Evolutionary conservation across 2,329 filamentous ascomycete genomes (phyloP), one percentile per base, ranked within the genome.

Genomic region (Penicillium griseofulvum): DNA sequence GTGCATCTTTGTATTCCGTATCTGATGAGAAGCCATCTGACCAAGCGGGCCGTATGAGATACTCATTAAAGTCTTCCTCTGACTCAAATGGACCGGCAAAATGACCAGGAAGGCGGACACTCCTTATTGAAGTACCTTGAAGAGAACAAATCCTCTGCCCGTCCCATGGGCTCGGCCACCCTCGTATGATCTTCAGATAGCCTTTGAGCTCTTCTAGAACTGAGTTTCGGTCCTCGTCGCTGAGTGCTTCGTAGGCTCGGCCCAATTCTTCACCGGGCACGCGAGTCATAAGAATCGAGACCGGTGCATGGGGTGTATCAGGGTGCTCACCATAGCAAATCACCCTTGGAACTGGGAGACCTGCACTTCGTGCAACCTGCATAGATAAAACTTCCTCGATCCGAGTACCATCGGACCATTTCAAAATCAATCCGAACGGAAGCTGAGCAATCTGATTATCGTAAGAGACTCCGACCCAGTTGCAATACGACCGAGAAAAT

Each of bases 221-320:
- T 14, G 60, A 68, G 5, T 65, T 55, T 52, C 61, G 61, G 17
- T 72, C 68, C 33, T 67, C 41, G 36, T 55, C 51, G 31, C 48
- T 69, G 14, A 75, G 64, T 14, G 56, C 46, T 53, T 72, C 57
- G 43, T 68, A 72, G 2, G 59, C 56, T 56, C 66, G 63, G 44
- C 67, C 69, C 19, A 74, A 28, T 55, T 73, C 69, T 49, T 63
- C 56, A 16, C 72, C 71, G 45, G 70, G 69, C 52, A 73, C 52
- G 34, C 71, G 68, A 54, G 72, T 76, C 69, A 77, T 74, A 2
- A 74, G 53, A 51, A 74, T 74, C 26, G 72, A 73, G 29, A 74
- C 46, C 16, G 67, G 67, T 19, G 65, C 65, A 59, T 70, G 61
- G 12, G 66, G 65, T 17, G 56, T 65, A 54, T 69, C 57, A 29